Conservation (phyloP, 176 grass and related monocot genomes). For the Ensete ventricosum region DNA sequence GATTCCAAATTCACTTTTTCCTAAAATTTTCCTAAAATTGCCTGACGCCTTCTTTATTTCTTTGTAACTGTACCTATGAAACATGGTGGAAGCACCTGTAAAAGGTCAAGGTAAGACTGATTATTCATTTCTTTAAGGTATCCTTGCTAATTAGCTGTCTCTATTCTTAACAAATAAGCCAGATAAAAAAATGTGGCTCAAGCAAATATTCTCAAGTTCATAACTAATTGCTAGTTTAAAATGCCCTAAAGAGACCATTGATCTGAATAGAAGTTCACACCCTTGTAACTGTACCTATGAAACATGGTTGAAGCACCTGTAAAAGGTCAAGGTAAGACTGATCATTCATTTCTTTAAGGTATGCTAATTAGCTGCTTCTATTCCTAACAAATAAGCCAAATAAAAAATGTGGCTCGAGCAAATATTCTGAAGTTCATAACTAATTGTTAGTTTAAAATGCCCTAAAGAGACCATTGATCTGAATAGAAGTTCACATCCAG, state of each 20-base stretch:
- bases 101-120: constrained; percentile 30
- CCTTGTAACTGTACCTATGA: constrained; percentile 49
- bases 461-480: neutral
- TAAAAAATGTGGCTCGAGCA: neutral
- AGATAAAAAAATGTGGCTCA: neutral
- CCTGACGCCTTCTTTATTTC: constrained; percentile 74
- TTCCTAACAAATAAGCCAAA: neutral
- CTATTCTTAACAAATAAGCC: neutral
- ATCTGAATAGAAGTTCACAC: neutral
- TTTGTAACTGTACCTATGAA: constrained; percentile 52
- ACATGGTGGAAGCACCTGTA: constrained; percentile 53
- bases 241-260: neutral
- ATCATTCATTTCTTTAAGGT: neutral
- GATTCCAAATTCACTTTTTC: constrained; percentile 38
- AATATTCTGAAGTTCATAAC: neutral
- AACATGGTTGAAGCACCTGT: constrained; percentile 55
- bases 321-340: constrained; percentile 30
- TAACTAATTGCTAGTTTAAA: neutral
- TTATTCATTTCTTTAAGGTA: neutral
- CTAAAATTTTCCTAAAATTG: constrained; percentile 52
- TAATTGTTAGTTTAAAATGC: neutral
- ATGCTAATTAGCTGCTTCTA: neutral
- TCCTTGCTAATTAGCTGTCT: neutral
- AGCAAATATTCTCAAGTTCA: neutral
- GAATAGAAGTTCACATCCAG: neutral